Evolutionary conservation across 768 basidiomycete species (phyloP).

Genomic region (Mycena filopes): DNA sequence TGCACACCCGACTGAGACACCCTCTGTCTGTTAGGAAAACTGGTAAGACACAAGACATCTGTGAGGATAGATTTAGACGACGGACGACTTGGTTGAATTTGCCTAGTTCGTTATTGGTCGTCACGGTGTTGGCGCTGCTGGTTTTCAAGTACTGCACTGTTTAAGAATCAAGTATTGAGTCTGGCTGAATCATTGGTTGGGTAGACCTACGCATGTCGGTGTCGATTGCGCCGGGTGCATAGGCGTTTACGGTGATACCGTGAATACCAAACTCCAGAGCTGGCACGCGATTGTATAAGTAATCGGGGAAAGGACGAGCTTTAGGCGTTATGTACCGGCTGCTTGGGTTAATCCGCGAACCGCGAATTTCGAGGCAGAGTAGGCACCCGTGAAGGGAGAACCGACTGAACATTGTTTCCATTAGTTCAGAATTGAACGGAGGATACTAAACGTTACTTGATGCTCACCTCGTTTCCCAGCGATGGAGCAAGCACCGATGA

Average conservation of each 20-base stretch:
- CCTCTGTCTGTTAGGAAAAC: too few relatives aligned
- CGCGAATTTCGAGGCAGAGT: constrained; percentile 45
- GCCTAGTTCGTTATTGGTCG: background rate
- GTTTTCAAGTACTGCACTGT: background rate
- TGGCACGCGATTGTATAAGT: background rate
- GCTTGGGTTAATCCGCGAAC: constrained; percentile 25
- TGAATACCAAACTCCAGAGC: constrained; percentile 19
- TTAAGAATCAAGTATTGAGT: background rate
- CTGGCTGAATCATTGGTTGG: background rate
- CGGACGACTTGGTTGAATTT: background rate
- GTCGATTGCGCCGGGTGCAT: constrained; percentile 23
- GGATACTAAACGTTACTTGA: too few relatives aligned
- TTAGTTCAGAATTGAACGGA: constrained; percentile 1
- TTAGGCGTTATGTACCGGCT: constrained; percentile 14
- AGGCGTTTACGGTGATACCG: constrained; percentile 25
- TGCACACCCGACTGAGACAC: too few relatives aligned
- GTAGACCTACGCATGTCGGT: constrained; percentile 9
- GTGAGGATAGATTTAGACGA: background rate
- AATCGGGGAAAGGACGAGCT: background rate
- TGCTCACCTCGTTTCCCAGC: constrained; percentile 34
- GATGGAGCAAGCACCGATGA: constrained; percentile 44
- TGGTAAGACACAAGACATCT: background rate
- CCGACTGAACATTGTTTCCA: constrained; percentile 1
- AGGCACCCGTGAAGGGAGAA: constrained; percentile 28
- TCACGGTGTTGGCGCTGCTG: background rate